Evolutionary conservation across 2,329 filamentous ascomycete genomes (phyloP).

Genomic region (Decorospora gaudefroyi): DNA sequence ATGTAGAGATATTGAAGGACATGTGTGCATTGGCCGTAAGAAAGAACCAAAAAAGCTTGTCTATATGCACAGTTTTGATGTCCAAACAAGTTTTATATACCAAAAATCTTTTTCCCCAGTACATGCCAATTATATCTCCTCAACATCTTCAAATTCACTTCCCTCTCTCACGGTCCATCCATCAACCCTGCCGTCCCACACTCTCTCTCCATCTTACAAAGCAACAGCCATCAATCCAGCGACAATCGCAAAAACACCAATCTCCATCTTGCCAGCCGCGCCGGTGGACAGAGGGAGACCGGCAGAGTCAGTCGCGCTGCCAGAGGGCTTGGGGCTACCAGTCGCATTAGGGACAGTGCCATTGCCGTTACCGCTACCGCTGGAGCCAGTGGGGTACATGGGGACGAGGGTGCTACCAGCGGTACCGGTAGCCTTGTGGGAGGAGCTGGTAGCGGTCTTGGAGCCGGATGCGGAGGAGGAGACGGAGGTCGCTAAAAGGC

Average conservation of each 20-base stretch:
- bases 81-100: no score
- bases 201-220: slow-evolving; percentile 27
- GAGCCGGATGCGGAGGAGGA: slow-evolving; percentile 24
- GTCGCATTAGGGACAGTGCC: slow-evolving; percentile 12
- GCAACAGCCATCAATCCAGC: slow-evolving; percentile 32
- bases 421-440: slow-evolving; percentile 16
- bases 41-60: no score
- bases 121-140: no score
- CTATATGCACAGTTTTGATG: no score
- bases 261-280: slow-evolving; percentile 30
- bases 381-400: slow-evolving; percentile 13
- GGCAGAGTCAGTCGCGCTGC: slow-evolving; percentile 11
- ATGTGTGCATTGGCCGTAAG: no score
- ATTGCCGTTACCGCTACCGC: slow-evolving; percentile 7
- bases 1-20: no score
- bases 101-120: no score
- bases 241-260: slow-evolving; percentile 31
- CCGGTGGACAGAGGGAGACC: slow-evolving; percentile 21
- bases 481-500: slow-evolving; percentile 20
- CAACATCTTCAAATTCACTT: no score
- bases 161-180: no score
- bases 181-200: no score
- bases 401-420: slow-evolving; percentile 4
- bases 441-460: slow-evolving; percentile 20
- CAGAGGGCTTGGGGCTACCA: slow-evolving; percentile 10